Base-by-base conservation (phyloP, 352 stramenopile species). In the Phytophthora citricola region DNA sequence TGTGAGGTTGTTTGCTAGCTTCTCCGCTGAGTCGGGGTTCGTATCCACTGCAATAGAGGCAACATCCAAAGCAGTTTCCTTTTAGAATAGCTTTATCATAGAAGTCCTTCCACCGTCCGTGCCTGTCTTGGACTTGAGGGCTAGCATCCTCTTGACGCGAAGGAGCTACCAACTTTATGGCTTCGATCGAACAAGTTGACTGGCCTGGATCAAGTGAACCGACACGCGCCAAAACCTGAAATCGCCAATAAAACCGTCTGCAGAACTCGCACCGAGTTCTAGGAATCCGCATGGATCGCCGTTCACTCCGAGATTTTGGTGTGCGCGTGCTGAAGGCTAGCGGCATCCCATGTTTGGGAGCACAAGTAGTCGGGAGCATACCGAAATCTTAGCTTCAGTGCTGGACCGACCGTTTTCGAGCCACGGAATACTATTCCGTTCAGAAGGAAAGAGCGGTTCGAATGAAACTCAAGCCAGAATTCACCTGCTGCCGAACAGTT, bases 201-300 rank as follows among this genome's bases (percentile, higher is more conserved):
- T 39, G 50, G 31, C 51, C 22, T 45, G 43, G 34, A 51, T 61
- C 50, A 57, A 31, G 17, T 11, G 9, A 29, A 31, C 17, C 6
- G 31, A 34, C 31, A 12, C 14, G 20, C 41, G 4, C 22, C 7
- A 46, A 34, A 12, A 34, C 4, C 31, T 36, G 8, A 10, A 36
- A 36, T 36, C 8, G 7, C 38, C 12, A 54, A 38, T 10, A 17
- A 51, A 66, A 70, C 41, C 49, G 63, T 66, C 63, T 24, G 15
- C 14, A 17, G 47, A 71, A 57, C 17, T 53, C 43, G 48, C 47
- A n/a, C n/a, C 46, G 7, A 17, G 27, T 53, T 53, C 27, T 39
- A 31, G 20, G 39, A 58, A 64, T 29, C 38, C 46, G 49, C 26
- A 20, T 63, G 44, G 36, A 31, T n/a, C 12, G n/a, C 6, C 31